These are phyloP conservation scores for Schizonepeta tenuifolia DNA, from an alignment of 257 asterid species.

Conservation along the genomic window DNA sequence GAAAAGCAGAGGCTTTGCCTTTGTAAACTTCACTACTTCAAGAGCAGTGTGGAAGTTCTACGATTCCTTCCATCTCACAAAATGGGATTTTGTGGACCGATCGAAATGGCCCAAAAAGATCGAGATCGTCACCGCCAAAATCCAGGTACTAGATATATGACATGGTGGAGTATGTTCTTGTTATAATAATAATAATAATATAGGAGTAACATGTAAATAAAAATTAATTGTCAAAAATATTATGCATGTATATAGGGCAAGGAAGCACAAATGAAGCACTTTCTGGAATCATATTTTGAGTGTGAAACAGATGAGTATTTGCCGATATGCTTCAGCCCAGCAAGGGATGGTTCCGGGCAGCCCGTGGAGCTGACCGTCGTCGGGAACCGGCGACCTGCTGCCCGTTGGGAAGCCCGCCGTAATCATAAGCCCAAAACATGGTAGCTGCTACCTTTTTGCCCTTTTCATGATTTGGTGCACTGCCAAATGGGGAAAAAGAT, in stretches of 20 bases:
- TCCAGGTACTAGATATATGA: conserved; percentile 72
- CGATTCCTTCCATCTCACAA: conserved; percentile 26
- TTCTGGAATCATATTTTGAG: conserved; percentile 39
- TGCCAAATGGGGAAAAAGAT: conserved; percentile 9
- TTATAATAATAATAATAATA: too few relatives aligned
- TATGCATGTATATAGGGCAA: conserved; percentile 61
- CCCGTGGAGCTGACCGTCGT: conserved; percentile 36
- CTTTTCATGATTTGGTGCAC: conserved; percentile 24
- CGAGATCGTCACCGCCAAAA: conserved; percentile 53
- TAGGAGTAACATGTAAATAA: too few relatives aligned
- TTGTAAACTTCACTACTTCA: conserved; percentile 61
- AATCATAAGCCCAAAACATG: conserved; percentile 12
- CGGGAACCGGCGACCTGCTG: conserved; percentile 36
- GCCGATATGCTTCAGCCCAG: conserved; percentile 54
- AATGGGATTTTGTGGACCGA: conserved; percentile 32
- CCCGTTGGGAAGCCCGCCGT: conserved; percentile 23
- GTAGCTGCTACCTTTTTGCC: not conserved
- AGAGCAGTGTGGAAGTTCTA: conserved; percentile 47
- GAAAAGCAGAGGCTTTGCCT: conserved; percentile 67
- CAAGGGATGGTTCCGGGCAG: conserved; percentile 65
- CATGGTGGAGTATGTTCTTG: too few relatives aligned
- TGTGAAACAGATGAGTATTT: conserved; percentile 57
- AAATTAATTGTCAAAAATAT: too few relatives aligned
- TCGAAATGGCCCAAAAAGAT: conserved; percentile 36
- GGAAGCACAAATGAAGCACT: conserved; percentile 44